Evolutionary conservation across 495 filamentous ascomycete species (phyloP), one percentile per base, ranked within the genome.

Genomic region (Astrothelium subdiscretum): DNA sequence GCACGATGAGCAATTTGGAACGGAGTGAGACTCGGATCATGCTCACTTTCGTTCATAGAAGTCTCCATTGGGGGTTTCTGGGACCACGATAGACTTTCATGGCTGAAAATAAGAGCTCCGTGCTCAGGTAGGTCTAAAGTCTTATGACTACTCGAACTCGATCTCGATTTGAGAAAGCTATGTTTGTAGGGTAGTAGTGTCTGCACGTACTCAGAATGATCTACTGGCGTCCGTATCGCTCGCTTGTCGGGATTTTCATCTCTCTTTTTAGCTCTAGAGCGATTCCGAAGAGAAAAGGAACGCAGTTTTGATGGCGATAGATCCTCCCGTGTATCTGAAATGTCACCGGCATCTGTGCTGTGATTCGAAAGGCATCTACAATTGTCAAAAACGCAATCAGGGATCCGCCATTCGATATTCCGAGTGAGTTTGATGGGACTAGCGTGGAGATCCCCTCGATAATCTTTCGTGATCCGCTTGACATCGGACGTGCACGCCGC

Each of bases 401-500:
- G 35, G 8, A 38, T 38, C 35, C 20, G 43, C 43, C 43, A 48
- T 12, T 18, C 12, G 20, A 48, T 15, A 22, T 48, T 22, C 12
- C n/a, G 43, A n/a, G 43, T 48, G 1, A 22, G 43, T 20, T 48
- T 22, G 12, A 2, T 12, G 0, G 43, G 43, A 20, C 20, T 22
- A 5, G 43, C 20, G 5, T 22, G n/a, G 5, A 5, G 0, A 15
- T 48, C n/a, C 11, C 48, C 43, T 38, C 35, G 35, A 22, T 18
- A 48, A 15, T 48, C n/a, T 22, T 70, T 35, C 31, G 69, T 65
- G 27, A 76, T 67, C 2, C 64, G 43, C 2, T 64, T 32, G 1
- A 75, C 38, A 54, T 75, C 64, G 3, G 48, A 59, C 13, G 61
- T 61, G 18, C 59, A 48, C 5, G 62, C 71, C 10, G 69, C 68